A percentile compares a stretch with the other conserved stretches of the same genome.
These are phyloP conservation scores for Avicennia marina DNA, from an alignment of 257 asterid genomes.

Conservation along the genomic window DNA sequence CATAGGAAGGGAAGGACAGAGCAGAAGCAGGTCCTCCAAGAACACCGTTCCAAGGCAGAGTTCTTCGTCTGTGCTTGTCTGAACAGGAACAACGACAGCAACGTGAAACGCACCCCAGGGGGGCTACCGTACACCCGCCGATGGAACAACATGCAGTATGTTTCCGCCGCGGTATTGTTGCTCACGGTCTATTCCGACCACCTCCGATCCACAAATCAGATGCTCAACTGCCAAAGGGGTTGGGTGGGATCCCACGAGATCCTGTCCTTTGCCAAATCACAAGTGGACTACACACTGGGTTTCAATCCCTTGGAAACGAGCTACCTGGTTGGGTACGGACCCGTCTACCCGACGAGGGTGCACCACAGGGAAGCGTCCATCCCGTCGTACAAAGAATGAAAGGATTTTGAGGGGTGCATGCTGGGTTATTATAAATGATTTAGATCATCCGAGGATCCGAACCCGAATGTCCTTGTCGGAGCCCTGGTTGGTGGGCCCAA, in stretches of 20 bases:
- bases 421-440: constrained; percentile 70
- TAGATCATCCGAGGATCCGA: constrained; percentile 29
- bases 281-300: constrained; percentile 61
- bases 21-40: constrained; percentile 26
- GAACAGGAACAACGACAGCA: constrained; percentile 44
- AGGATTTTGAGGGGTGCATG: constrained; percentile 61
- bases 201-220: constrained; percentile 34
- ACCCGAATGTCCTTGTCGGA: constrained; percentile 60
- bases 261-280: constrained; percentile 42
- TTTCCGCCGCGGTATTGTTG: constrained; percentile 36
- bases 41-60: constrained; percentile 59
- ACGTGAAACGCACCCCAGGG: constrained; percentile 47
- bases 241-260: constrained; percentile 25
- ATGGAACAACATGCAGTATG: constrained; percentile 88
- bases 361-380: constrained; percentile 77
- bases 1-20: constrained; percentile 31
- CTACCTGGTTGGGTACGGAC: constrained; percentile 76
- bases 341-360: constrained; percentile 39
- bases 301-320: constrained; percentile 57
- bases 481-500: constrained; percentile 83
- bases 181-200: constrained; percentile 53
- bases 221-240: constrained; percentile 31
- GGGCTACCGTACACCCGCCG: constrained; percentile 57
- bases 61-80: constrained; percentile 60
- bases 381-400: constrained; percentile 31